Percentiles rank a stretch among this genome's conserved stretches.
These are phyloP conservation scores for Pseudonectria buxi DNA, from an alignment of 2,329 filamentous ascomycete species.

Conservation along the genomic window DNA sequence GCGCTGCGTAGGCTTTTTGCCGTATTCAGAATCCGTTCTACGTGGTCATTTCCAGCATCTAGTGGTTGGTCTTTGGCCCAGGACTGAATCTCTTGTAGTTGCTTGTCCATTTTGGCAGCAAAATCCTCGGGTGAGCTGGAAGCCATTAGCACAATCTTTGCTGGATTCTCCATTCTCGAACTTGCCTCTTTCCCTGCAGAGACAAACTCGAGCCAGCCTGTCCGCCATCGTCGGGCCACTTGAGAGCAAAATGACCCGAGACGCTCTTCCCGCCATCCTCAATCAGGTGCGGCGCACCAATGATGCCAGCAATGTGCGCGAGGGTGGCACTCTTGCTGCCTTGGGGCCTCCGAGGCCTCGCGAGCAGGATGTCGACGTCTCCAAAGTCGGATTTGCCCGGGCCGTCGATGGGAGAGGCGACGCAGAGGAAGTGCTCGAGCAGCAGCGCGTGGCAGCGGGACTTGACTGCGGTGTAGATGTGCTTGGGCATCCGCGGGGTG, in stretches of 20 bases:
- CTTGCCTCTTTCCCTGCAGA: too few species aligned
- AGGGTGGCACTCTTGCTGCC: slow-evolving; percentile 22
- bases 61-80: neutral
- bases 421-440: slow-evolving; percentile 42
- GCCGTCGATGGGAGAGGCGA: slow-evolving; percentile 58
- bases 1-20: too few species aligned
- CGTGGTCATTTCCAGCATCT: slow-evolving; percentile 2
- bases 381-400: slow-evolving; percentile 63
- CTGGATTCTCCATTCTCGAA: too few species aligned
- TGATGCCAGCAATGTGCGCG: slow-evolving; percentile 17
- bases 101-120: neutral
- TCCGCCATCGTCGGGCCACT: too few species aligned
- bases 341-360: slow-evolving; percentile 21
- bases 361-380: slow-evolving; percentile 66
- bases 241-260: slow-evolving; percentile 46
- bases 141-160: too few species aligned
- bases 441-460: slow-evolving; percentile 40
- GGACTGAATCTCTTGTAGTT: neutral
- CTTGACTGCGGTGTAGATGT: slow-evolving; percentile 50
- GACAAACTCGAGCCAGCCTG: too few species aligned
- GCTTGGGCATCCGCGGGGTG: slow-evolving; percentile 59
- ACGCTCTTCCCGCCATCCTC: slow-evolving; percentile 15
- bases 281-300: slow-evolving; percentile 41
- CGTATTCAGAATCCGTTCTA: neutral
- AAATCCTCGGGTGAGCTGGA: neutral